Evolutionary conservation across 495 filamentous ascomycete genomes (phyloP), one percentile per base, ranked within the genome.

Genomic region (Penicilliopsis zonata): DNA sequence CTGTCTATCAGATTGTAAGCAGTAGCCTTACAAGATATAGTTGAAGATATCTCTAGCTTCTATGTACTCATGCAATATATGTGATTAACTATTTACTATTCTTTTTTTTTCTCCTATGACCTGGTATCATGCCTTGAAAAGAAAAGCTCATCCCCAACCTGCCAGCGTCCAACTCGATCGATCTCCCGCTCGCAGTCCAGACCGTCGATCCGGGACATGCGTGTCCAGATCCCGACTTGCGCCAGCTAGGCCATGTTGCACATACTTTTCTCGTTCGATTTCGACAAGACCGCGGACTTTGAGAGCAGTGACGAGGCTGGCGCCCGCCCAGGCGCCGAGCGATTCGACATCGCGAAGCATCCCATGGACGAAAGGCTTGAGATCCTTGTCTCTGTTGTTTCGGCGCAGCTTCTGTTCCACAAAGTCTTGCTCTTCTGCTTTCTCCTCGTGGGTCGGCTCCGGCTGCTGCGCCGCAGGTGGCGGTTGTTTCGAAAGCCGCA

Each of bases 281-380:
- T 86, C 80, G 2, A 86, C 77, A 27, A 86, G 60, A 0, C 85
- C 80, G 17, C 75, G 74, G 16, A 90, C 65, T 42, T 86, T 86
- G 42, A 94, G 58, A 31, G 76, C 76, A 0, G 79, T 78, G 2
- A 87, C 56, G 31, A 98, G 49, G 57, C 86, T 94, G 3, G 78
- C 86, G 12, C 90, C 90, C 21, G 77, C 74, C 88, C 90, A 98
- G 4, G 84, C 64, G 0, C 90, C 90, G 0, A 96, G 60, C 4
- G 80, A 84, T 44, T 92, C 81, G 9, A 95, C 61, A 10, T 78
- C 81, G 2, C 83, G 71, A 14, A 94, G 54, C 12, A 70, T 50
- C 5, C 82, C 84, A 12, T 69, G 58, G 28, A 69, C 44, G 8
- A 43, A 44, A 1, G 65, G 59, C 5, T 56, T 54, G 0, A 47